phyloP scores from a whole-genome alignment of 2,329 filamentous ascomycete genomes.

The Pseudogymnoascus sp. region DNA sequence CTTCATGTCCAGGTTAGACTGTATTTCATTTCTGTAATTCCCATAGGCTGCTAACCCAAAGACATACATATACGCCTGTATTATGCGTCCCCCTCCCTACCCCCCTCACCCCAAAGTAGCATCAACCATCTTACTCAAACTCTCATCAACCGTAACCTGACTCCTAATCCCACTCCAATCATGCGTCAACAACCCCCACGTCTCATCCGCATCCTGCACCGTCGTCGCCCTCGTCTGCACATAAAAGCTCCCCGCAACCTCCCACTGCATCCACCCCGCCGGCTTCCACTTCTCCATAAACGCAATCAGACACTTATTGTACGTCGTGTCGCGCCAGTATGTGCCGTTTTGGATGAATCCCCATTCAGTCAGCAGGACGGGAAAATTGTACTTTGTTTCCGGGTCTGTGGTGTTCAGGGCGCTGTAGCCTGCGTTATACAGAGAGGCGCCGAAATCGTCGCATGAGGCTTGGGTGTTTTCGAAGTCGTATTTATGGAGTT shows the following conservation, averaged over 20 bases:
- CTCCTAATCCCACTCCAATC: conserved; percentile 47
- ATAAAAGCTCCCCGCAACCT: conserved; percentile 53
- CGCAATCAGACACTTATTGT: conserved; percentile 44
- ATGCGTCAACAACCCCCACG: conserved; percentile 48
- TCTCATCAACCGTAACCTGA: conserved; percentile 36
- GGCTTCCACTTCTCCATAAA: conserved; percentile 40
- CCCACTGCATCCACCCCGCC: conserved; percentile 53
- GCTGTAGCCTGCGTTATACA: conserved; percentile 36
- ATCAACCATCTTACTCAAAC: conserved; percentile 35
- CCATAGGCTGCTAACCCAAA: no score
- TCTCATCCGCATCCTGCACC: conserved; percentile 48
- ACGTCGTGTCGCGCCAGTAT: conserved; percentile 39
- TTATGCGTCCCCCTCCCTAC: neutral
- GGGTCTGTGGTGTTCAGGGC: conserved; percentile 30
- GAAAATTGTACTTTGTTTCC: conserved; percentile 31
- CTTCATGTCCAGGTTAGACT: no score
- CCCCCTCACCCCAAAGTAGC: conserved; percentile 21
- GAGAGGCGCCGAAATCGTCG: conserved; percentile 27
- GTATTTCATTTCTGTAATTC: no score
- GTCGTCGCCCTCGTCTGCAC: conserved; percentile 36
- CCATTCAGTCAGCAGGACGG: conserved; percentile 37
- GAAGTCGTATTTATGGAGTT: conserved; percentile 39
- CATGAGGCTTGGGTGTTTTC: conserved; percentile 34
- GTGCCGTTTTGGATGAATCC: conserved; percentile 42
- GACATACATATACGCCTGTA: neutral